Evolutionary conservation across 768 basidiomycete species (phyloP).

Genomic region (Leccinum boreale): DNA sequence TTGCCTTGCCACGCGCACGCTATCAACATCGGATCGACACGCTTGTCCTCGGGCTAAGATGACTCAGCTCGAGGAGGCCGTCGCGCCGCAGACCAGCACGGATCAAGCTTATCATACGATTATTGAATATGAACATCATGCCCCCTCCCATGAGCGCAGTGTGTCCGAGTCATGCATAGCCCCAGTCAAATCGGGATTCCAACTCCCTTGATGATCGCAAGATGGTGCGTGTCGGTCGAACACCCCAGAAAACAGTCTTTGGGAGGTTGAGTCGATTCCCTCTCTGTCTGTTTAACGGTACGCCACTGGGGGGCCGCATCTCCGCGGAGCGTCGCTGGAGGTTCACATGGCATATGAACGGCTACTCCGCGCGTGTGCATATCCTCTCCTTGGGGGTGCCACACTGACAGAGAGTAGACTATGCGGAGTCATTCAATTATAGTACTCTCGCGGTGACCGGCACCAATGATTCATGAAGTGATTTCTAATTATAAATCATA

Average conservation of each 20-base stretch:
- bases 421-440: background rate
- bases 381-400: background rate
- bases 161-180: background rate
- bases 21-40: background rate
- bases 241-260: background rate
- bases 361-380: background rate
- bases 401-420: background rate
- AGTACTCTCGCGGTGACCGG: background rate
- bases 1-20: background rate
- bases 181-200: background rate
- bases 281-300: background rate
- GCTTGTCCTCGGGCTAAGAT: background rate
- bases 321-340: background rate
- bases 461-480: background rate
- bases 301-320: background rate
- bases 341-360: background rate
- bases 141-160: background rate
- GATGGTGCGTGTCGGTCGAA: background rate
- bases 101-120: background rate
- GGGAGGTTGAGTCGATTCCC: background rate
- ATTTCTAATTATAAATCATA: background rate
- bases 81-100: background rate
- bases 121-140: background rate
- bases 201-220: constrained; percentile 19
- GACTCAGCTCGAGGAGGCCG: background rate